Percentiles rank a stretch among this genome's conserved stretches.
Evolutionary conservation across 495 filamentous ascomycete genomes (phyloP).

Genomic region (Lepidopterella palustris): DNA sequence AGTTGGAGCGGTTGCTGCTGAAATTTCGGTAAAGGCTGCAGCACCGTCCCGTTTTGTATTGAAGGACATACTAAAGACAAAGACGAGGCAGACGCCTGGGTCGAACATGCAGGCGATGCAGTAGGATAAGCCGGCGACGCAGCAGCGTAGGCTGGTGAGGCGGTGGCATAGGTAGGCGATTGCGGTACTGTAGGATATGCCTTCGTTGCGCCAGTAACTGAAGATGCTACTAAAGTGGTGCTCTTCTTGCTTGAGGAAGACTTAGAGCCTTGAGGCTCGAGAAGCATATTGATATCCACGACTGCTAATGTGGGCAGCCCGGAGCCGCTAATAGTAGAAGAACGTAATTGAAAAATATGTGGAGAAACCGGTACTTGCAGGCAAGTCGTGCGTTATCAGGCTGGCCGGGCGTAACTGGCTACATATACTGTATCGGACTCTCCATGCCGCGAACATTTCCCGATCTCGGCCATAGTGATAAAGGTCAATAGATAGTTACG

Average conservation of each 20-base stretch:
- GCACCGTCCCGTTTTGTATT: conserved; percentile 23
- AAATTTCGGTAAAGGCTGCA: conserved; percentile 16
- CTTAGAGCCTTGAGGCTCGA: conserved; percentile 75
- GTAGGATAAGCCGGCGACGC: conserved; percentile 19
- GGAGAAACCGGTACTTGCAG: too few relatives aligned
- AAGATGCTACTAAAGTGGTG: conserved; percentile 21
- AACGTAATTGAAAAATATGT: too few relatives aligned
- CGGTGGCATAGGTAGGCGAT: conserved; percentile 18
- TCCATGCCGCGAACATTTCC: too few relatives aligned
- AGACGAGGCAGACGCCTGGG: conserved; percentile 2
- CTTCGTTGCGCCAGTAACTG: conserved; percentile 20
- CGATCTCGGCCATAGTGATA: too few relatives aligned
- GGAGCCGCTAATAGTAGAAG: too few relatives aligned
- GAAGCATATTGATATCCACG: conserved; percentile 83
- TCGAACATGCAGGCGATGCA: conserved; percentile 12
- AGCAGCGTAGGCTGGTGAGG: conserved; percentile 11
- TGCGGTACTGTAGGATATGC: conserved; percentile 20
- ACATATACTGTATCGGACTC: too few relatives aligned
- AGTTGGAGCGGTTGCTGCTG: conserved; percentile 13
- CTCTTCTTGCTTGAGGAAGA: conserved; percentile 45
- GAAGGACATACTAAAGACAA: background rate
- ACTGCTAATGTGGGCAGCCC: conserved; percentile 47
- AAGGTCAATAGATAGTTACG: too few relatives aligned
- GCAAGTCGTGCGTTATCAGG: too few relatives aligned
- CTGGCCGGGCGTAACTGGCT: too few relatives aligned